A percentile compares a stretch with the other conserved stretches of the same genome.
phyloP scores from a whole-genome alignment of 2,329 filamentous ascomycete species.

The Rosellinia necatrix region DNA sequence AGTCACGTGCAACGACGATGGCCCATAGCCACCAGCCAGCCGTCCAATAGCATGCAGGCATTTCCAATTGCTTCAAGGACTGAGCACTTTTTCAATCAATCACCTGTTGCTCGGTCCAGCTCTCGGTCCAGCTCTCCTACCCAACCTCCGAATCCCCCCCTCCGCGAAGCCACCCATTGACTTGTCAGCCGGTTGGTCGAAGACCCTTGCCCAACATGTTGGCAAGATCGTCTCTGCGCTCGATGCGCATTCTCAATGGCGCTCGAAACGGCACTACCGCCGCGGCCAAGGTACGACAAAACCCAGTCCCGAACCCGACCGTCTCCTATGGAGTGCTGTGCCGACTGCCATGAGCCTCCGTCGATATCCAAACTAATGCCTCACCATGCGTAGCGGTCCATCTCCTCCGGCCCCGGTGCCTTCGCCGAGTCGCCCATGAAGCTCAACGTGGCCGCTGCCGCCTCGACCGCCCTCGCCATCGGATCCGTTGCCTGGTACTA shows the following conservation, averaged over 20 bases:
- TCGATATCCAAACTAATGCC: conserved; percentile 20
- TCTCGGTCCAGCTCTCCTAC: conserved; percentile 25
- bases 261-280: conserved; percentile 74
- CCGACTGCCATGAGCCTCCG: conserved; percentile 1
- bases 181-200: conserved; percentile 39
- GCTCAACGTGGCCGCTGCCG: conserved; percentile 83
- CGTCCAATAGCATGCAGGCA: conserved; percentile 36
- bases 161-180: conserved; percentile 32
- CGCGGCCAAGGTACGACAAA: conserved; percentile 71
- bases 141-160: conserved; percentile 32
- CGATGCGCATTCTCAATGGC: conserved; percentile 82
- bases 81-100: conserved; percentile 41
- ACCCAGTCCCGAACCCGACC: conserved; percentile 10
- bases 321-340: too few species aligned
- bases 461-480: conserved; percentile 83
- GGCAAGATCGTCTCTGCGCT: conserved; percentile 88
- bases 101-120: conserved; percentile 28
- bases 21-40: conserved; percentile 22
- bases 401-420: conserved; percentile 76
- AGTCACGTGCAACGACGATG: conserved; percentile 21
- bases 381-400: conserved; percentile 56
- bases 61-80: conserved; percentile 41
- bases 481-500: conserved; percentile 97
- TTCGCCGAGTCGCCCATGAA: conserved; percentile 75
- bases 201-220: conserved; percentile 74